Evolutionary conservation across 139 green algal species (phyloP), one percentile per base, ranked within the genome.

Genomic region (Picochlorum sp.): DNA sequence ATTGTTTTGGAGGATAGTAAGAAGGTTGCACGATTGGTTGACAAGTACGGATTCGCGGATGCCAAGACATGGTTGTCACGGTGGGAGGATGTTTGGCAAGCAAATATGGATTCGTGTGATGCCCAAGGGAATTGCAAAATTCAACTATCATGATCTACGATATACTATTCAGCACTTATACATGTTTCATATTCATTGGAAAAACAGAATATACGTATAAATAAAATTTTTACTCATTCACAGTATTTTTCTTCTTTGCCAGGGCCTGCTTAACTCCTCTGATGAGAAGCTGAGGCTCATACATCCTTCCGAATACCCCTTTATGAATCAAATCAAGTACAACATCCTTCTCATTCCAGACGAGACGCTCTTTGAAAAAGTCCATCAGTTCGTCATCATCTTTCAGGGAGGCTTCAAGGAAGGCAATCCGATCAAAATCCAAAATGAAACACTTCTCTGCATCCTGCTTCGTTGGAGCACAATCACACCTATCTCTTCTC

Each of bases 401-500:
- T 49, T 76, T 81, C n/a, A 88, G 61, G 13, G 73, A 84, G 1
- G 83, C 81, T 38, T 83, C 82, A 65, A 90, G 59, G 63, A 90
- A 90, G 0, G 83, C 83, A 77, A 89, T 70, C 34, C 71, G 72
- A 69, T 93, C 86, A 75, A 93, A 93, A 9, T 88, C 83, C 28
- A 93, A 74, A 56, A 93, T 94, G 68, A 93, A 93, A 82, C 86
- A 93, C 10, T 79, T 68, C 75, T 90, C 86, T 50, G 81, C 81
- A 45, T 91, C 86, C 45, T 94, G 84, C 23, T 92, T 78, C 6
- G 75, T 90, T 13, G 82, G 84, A 4, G 79, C 71, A 70, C 86
- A 93, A 63, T 90, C 86, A 65, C 86, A 93, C 8, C 86, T 77
- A 68, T 92, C 81, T 20, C 83, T 68, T 11, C 86, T 67, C 16